Conservation (phyloP, 2,329 filamentous ascomycete genomes). For the Coniochaeta sp. region DNA sequence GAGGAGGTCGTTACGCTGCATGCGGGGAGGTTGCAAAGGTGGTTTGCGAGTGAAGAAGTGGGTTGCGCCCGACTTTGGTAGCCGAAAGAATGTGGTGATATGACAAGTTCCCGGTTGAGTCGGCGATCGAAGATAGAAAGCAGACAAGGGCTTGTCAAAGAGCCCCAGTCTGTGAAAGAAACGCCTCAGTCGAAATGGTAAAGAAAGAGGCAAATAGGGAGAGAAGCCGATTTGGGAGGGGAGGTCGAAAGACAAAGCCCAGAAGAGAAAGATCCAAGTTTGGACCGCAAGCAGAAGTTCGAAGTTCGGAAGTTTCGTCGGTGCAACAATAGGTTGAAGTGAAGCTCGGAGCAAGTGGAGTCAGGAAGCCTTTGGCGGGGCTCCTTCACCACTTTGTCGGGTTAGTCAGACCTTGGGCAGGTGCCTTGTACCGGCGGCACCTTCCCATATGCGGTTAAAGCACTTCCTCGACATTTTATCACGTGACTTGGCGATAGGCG, state of each 20-base stretch:
- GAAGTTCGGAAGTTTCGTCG: constrained; percentile 1
- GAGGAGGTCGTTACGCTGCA: neutral
- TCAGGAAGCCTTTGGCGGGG: neutral
- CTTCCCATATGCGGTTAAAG: neutral
- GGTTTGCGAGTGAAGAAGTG: neutral
- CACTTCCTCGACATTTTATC: constrained; percentile 1
- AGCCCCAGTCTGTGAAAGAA: neutral
- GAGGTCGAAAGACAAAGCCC: neutral
- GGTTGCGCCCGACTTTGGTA: neutral
- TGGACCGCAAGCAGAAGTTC: neutral
- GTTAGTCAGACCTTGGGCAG: neutral
- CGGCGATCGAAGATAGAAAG: neutral
- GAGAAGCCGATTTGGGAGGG: neutral
- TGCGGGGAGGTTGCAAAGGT: neutral
- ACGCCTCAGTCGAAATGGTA: neutral
- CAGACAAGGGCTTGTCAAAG: neutral
- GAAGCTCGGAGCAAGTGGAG: constrained; percentile 1
- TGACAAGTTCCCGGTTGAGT: neutral
- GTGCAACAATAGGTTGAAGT: constrained; percentile 2
- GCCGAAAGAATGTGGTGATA: neutral
- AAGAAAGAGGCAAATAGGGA: neutral
- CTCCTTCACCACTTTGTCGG: neutral
- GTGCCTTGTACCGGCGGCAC: neutral
- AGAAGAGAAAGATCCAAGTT: neutral
- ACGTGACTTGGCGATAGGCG: constrained; percentile 17